Percentiles rank a stretch among this genome's conserved stretches.
These are phyloP conservation scores for Chimonanthus praecox DNA, from an alignment of 164 flowering plant species.

Conservation along the genomic window DNA sequence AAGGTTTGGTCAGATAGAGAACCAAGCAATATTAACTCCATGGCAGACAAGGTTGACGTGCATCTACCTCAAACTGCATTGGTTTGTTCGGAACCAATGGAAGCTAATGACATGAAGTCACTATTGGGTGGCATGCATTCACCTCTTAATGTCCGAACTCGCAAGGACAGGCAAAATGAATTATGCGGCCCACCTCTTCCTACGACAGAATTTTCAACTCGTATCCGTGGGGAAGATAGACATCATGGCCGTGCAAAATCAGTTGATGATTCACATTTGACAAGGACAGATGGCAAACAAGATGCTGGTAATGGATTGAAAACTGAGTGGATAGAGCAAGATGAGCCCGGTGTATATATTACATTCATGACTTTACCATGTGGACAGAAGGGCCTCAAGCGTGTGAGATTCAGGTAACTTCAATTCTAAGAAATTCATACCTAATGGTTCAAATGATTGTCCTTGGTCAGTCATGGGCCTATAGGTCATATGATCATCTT, in stretches of 20 bases:
- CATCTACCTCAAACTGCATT: conserved; percentile 19
- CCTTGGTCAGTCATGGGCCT: background rate
- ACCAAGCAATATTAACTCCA: conserved; percentile 6
- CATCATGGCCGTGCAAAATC: conserved; percentile 11
- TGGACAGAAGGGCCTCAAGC: conserved; percentile 55
- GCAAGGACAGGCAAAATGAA: conserved; percentile 21
- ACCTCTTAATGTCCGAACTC: conserved; percentile 16
- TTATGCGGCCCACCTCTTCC: conserved; percentile 28
- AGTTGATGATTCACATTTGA: conserved; percentile 16
- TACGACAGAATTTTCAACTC: conserved; percentile 20
- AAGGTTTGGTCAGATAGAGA: conserved; percentile 25
- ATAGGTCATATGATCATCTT: background rate
- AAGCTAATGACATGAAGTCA: conserved; percentile 9
- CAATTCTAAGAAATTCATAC: background rate
- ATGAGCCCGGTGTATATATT: conserved; percentile 71
- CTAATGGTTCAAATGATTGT: background rate
- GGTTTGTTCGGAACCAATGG: conserved; percentile 9
- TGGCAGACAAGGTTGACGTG: conserved; percentile 14
- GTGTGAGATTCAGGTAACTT: conserved; percentile 72
- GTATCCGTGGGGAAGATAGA: conserved; percentile 13
- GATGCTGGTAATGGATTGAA: conserved; percentile 21
- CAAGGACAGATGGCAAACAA: conserved; percentile 15
- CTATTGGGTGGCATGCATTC: conserved; percentile 7
- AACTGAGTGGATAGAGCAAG: conserved; percentile 61
- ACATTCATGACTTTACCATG: conserved; percentile 42